These are phyloP conservation scores for Aspergillus versicolor DNA, from an alignment of 2,329 filamentous ascomycete species.

Conservation along the genomic window DNA sequence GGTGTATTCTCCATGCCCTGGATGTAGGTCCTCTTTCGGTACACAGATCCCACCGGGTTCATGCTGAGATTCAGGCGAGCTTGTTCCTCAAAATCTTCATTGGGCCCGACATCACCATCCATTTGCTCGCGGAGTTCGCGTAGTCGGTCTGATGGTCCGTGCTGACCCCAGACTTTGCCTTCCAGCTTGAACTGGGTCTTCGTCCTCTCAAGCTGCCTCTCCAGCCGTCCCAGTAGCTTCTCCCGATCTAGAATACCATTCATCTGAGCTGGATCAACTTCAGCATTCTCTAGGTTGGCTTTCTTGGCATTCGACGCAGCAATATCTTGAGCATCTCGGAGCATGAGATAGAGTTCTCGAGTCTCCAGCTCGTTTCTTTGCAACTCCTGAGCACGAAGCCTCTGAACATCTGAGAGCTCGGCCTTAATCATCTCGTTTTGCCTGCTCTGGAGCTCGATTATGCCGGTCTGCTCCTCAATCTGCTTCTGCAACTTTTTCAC, in stretches of 20 bases:
- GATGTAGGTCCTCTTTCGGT: slow-evolving; percentile 53
- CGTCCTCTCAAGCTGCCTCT: slow-evolving; percentile 92
- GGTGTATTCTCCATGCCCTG: slow-evolving; percentile 39
- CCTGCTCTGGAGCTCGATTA: slow-evolving; percentile 84
- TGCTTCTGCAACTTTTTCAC: slow-evolving; percentile 92
- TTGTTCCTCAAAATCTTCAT: slow-evolving; percentile 52
- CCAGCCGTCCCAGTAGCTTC: slow-evolving; percentile 85
- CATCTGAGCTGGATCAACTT: slow-evolving; percentile 73
- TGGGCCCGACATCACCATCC: slow-evolving; percentile 64
- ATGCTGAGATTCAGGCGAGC: slow-evolving; percentile 66
- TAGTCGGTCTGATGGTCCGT: slow-evolving; percentile 85
- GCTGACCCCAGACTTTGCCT: slow-evolving; percentile 84
- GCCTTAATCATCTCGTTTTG: slow-evolving; percentile 87
- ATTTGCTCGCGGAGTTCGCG: slow-evolving; percentile 92
- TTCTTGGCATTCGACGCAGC: slow-evolving; percentile 82
- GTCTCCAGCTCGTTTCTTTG: slow-evolving; percentile 96
- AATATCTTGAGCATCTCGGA: slow-evolving; percentile 93
- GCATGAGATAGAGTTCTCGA: slow-evolving; percentile 95
- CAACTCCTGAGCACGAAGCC: slow-evolving; percentile 81
- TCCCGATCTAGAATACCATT: slow-evolving; percentile 92
- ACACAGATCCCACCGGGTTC: slow-evolving; percentile 71
- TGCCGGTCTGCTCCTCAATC: slow-evolving; percentile 84
- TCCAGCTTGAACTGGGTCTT: slow-evolving; percentile 98
- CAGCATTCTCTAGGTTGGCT: slow-evolving; percentile 58
- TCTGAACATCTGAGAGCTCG: slow-evolving; percentile 82